Evolutionary conservation across 75 land plant genomes (phyloP).

Genomic region (Pinus taeda): DNA sequence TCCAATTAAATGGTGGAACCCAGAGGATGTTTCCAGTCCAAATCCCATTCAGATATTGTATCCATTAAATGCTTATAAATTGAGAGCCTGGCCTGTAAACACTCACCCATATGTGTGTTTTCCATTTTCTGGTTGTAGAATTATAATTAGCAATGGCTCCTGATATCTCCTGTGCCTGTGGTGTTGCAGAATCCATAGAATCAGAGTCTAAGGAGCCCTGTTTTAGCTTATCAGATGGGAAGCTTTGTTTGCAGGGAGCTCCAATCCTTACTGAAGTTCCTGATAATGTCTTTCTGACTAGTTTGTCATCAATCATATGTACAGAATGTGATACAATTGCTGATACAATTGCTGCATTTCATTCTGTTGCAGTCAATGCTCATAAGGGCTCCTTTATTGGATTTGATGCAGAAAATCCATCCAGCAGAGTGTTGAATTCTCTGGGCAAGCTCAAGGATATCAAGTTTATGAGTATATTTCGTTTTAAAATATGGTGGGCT

Average conservation of each 20-base stretch:
- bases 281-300: constrained; percentile 28
- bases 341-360: constrained; percentile 17
- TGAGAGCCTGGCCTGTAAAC: no score
- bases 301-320: constrained; percentile 18
- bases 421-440: constrained; percentile 26
- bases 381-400: constrained; percentile 52
- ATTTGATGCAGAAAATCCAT: constrained; percentile 18
- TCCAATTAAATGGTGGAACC: no score
- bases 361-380: constrained; percentile 18
- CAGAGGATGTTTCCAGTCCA: no score
- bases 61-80: no score
- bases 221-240: constrained; percentile 30
- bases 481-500: constrained; percentile 77
- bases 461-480: constrained; percentile 48
- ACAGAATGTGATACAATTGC: constrained; percentile 30
- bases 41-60: no score
- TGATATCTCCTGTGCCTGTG: no score
- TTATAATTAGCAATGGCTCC: no score
- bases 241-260: constrained; percentile 28
- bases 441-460: constrained; percentile 39
- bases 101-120: no score
- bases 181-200: no score
- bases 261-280: constrained; percentile 54
- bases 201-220: no score
- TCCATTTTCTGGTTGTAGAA: no score